Evolutionary conservation across 2,329 filamentous ascomycete species (phyloP), one percentile per base, ranked within the genome.

Genomic region (Colletotrichum plurivorum): DNA sequence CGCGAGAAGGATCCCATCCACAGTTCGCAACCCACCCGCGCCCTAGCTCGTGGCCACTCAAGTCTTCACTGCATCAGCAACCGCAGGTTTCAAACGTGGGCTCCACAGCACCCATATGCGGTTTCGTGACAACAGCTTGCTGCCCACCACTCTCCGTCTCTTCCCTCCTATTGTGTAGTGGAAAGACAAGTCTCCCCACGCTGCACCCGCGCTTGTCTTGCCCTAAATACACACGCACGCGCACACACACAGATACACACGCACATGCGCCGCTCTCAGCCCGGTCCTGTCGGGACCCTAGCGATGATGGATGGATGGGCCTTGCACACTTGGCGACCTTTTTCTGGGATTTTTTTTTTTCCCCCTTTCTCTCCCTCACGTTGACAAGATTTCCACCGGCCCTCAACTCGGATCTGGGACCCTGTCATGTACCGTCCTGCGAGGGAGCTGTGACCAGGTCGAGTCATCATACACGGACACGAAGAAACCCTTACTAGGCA

Each of bases 131-230:
- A 75, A 76, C 57, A 52, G 57, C 57, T 60, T 59, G 54, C 45
- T 65, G 54, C 61, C 77, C 77, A 78, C 75, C 75, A 73, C 75
- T 77, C 77, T 75, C 72, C 69, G 67, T 67, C 72, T 64, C 74
- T 75, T 75, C 74, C 73, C 46, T 31, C 46, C 18, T 31, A 41
- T 20, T 54, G 16, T 36, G 31, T 55, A 25, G 22, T 25, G 22
- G 22, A 25, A 25, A 25, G 22, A 25, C 22, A 25, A 25, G 22
- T 25, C 53, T 46, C 25, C 49, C 54, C 54, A 66, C 61, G 61
- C 66, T 36, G 68, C 75, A 74, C 73, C 59, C 64, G 69, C 75
- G 75, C 73, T 57, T 71, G 70, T 67, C 56, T 62, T 68, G 68
- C 70, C 68, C 70, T 71, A 71, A 71, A 46, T 51, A 57, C 56